Percentiles rank a stretch among this genome's conserved stretches.
These are phyloP conservation scores for Cylindrotheca closterium DNA, from an alignment of 108 stramenopile genomes.

Conservation along the genomic window DNA sequence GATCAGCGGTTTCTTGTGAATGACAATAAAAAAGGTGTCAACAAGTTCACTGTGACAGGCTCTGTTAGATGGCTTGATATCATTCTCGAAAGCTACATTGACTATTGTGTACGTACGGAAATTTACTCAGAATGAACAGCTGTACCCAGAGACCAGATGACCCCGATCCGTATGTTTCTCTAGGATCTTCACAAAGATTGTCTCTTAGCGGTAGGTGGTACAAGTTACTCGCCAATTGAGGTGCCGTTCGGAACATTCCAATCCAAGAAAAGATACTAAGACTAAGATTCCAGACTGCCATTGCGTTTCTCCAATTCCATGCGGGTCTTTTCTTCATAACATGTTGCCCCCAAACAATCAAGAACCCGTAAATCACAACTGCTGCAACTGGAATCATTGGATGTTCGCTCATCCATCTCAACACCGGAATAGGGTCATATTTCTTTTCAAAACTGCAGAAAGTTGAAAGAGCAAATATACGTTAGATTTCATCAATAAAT, in stretches of 20 bases:
- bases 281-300: constrained; percentile 87
- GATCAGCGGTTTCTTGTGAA: constrained; percentile 94
- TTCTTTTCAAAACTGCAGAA: constrained; percentile 37
- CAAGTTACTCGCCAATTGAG: constrained; percentile 86
- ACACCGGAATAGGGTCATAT: constrained; percentile 37
- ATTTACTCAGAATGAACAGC: constrained; percentile 92
- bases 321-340: constrained; percentile 46
- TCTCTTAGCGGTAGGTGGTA: constrained; percentile 45
- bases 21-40: constrained; percentile 97
- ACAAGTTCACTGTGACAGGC: constrained; percentile 74
- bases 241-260: constrained; percentile 87
- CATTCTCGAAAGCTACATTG: not conserved
- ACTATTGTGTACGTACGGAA: constrained; percentile 56
- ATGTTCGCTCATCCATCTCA: constrained; percentile 45
- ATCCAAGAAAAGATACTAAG: constrained; percentile 85
- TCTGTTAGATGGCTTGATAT: not conserved
- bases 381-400: constrained; percentile 45
- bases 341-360: constrained; percentile 36
- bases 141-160: constrained; percentile 90
- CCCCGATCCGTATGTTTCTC: constrained; percentile 59
- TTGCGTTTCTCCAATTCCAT: constrained; percentile 58
- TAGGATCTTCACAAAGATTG: constrained; percentile 74
- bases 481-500: constrained; percentile 5
- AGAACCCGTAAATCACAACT: constrained; percentile 27
- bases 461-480: not conserved